A percentile compares a stretch with the other conserved stretches of the same genome.
Evolutionary conservation across 495 filamentous ascomycete species (phyloP).

Genomic region (Penicillium lagena): DNA sequence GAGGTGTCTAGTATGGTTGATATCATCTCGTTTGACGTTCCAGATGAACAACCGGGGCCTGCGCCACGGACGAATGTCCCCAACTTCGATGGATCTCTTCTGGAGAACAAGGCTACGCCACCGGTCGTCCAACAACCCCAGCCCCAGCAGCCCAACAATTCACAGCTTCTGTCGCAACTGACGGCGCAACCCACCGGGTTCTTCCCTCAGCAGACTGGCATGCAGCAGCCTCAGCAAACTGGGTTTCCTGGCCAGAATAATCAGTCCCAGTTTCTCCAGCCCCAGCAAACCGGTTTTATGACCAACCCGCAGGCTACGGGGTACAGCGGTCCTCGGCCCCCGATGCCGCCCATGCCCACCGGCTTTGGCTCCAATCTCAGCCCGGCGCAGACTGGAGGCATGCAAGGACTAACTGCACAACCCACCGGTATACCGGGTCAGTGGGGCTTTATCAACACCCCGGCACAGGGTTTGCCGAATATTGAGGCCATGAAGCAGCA

Average conservation of each 20-base stretch:
- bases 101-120: slow-evolving; percentile 57
- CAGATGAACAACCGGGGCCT: slow-evolving; percentile 59
- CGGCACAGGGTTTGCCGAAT: slow-evolving; percentile 82
- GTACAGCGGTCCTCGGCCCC: slow-evolving; percentile 72
- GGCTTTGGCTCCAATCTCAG: slow-evolving; percentile 63
- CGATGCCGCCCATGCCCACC: slow-evolving; percentile 93
- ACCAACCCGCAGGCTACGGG: slow-evolving; percentile 53
- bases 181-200: slow-evolving; percentile 61
- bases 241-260: slow-evolving; percentile 35
- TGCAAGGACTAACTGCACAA: slow-evolving; percentile 73
- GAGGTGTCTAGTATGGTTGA: slow-evolving; percentile 99
- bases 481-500: slow-evolving; percentile 89
- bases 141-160: slow-evolving; percentile 69
- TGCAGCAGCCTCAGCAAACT: slow-evolving; percentile 40
- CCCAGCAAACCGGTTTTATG: slow-evolving; percentile 44
- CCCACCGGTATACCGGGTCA: slow-evolving; percentile 96
- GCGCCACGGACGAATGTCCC: slow-evolving; percentile 62
- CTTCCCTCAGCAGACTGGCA: slow-evolving; percentile 53
- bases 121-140: slow-evolving; percentile 83
- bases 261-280: slow-evolving; percentile 32
- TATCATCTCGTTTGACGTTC: slow-evolving; percentile 93
- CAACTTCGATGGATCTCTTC: slow-evolving; percentile 61
- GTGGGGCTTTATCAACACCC: slow-evolving; percentile 96
- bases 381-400: slow-evolving; percentile 54
- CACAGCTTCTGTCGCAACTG: slow-evolving; percentile 71